Percentiles rank a stretch among this genome's conserved stretches.
Evolutionary conservation across 345 rosid genomes (phyloP).

Genomic region (Citrus glauca): DNA sequence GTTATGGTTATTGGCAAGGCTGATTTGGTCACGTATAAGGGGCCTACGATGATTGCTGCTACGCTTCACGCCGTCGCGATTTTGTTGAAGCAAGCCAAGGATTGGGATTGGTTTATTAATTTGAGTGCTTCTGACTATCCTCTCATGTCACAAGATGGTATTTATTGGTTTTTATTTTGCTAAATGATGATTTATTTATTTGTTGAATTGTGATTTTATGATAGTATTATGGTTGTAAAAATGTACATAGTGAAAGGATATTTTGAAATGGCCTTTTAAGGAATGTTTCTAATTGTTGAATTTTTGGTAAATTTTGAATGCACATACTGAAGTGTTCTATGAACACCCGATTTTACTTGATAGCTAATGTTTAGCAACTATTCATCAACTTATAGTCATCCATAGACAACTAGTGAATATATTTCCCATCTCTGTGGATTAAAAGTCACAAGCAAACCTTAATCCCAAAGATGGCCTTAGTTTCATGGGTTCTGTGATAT

Average conservation of each 20-base stretch:
- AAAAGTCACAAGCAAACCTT: no score
- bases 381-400: neutral
- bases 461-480: no score
- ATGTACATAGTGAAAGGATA: neutral
- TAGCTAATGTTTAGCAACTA: neutral
- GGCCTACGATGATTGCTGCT: slow-evolving; percentile 78
- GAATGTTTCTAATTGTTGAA: neutral
- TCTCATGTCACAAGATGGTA: slow-evolving; percentile 91
- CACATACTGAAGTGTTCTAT: neutral
- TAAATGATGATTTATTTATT: neutral
- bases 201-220: neutral
- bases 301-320: neutral
- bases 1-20: slow-evolving; percentile 85
- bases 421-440: neutral
- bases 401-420: neutral
- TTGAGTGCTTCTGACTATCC: slow-evolving; percentile 84
- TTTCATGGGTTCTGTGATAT: no score
- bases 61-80: slow-evolving; percentile 73
- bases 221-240: neutral
- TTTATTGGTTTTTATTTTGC: neutral
- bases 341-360: neutral
- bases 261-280: neutral
- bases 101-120: slow-evolving; percentile 96
- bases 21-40: slow-evolving; percentile 74
- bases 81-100: slow-evolving; percentile 61